Evolutionary conservation across 169 alveolate species (phyloP), one percentile per base, ranked within the genome.

Genomic region (Plasmodium gaboni): DNA sequence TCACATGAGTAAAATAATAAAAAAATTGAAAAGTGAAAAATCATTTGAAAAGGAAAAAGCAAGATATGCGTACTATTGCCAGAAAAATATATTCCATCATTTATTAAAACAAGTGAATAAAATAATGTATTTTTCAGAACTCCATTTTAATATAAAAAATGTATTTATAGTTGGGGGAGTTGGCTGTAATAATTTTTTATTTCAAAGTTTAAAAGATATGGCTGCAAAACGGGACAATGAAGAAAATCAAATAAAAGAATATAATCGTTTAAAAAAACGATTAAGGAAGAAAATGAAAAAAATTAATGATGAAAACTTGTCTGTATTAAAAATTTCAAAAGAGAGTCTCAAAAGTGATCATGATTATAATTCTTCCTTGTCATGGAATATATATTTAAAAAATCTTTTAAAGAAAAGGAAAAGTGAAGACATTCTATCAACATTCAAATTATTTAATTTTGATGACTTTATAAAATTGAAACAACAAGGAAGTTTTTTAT

Each of bases 91-190:
- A 32, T 80, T 80, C 42, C 42, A 68, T 19, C 90, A 80, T 63
- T 60, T 80, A n/a, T n/a, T 61, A 61, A 67, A 42, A 26, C 90
- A 80, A 28, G 38, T 80, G 13, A 68, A 68, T 63, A 80, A 80
- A 80, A 80, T 80, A 53, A 80, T 80, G 90, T 80, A 80, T 26
- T 80, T 67, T 28, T 80, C 85, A 6, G 90, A 80, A 60, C 67
- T 80, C 5, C 90, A 80, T 80, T 80, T 80, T 50, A 68, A 80
- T 48, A 68, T 80, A 80, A 80, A 80, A 48, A 68, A 80, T 19
- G 19, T 80, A 80, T 80, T 26, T 72, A 67, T 80, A 51, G 90
- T 80, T 17, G 90, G 90, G 17, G 90, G 90, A 12, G 90, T 80
- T 19, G 90, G 90, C 7, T 80, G 90, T 60, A 80, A 80, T 26